Percentiles rank a stretch among this genome's conserved stretches.
Evolutionary conservation across 2,329 filamentous ascomycete species (phyloP).

Genomic region (Orbilia quercus): DNA sequence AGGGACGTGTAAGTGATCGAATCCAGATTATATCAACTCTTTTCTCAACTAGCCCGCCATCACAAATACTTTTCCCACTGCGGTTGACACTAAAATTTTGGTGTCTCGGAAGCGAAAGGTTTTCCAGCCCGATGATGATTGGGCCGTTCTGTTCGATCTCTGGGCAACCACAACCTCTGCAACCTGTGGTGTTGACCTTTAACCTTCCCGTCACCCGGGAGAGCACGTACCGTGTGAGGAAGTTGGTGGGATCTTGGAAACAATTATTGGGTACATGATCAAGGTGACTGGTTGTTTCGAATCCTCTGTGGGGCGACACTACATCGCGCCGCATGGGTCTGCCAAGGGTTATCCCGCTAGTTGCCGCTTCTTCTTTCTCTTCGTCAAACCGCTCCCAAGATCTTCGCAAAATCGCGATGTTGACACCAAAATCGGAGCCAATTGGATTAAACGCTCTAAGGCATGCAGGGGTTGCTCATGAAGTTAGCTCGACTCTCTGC

Average conservation of each 20-base stretch:
- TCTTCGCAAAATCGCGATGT: conserved; percentile 49
- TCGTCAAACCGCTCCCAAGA: conserved; percentile 35
- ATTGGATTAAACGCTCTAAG: conserved; percentile 38
- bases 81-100: conserved; percentile 54
- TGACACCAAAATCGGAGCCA: conserved; percentile 22
- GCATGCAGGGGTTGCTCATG: conserved; percentile 50
- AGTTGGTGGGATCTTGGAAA: conserved; percentile 26
- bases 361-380: conserved; percentile 51
- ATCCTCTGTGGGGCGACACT: conserved; percentile 29
- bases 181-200: conserved; percentile 18
- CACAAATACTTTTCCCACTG: conserved; percentile 43
- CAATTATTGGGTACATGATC: conserved; percentile 13
- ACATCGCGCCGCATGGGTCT: conserved; percentile 47
- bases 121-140: conserved; percentile 25
- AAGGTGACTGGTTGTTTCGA: conserved; percentile 15
- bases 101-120: conserved; percentile 53
- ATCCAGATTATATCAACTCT: conserved; percentile 36
- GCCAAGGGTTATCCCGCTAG: conserved; percentile 49
- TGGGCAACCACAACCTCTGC: conserved; percentile 35
- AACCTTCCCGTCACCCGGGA: conserved; percentile 37
- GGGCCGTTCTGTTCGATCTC: conserved; percentile 3
- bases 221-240: conserved; percentile 16
- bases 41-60: conserved; percentile 20
- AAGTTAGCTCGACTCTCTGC: conserved; percentile 28
- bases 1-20: conserved; percentile 12